These are phyloP conservation scores for Actinomortierella wolfii DNA, from an alignment of 371 early-diverging fungal species.

Conservation along the genomic window DNA sequence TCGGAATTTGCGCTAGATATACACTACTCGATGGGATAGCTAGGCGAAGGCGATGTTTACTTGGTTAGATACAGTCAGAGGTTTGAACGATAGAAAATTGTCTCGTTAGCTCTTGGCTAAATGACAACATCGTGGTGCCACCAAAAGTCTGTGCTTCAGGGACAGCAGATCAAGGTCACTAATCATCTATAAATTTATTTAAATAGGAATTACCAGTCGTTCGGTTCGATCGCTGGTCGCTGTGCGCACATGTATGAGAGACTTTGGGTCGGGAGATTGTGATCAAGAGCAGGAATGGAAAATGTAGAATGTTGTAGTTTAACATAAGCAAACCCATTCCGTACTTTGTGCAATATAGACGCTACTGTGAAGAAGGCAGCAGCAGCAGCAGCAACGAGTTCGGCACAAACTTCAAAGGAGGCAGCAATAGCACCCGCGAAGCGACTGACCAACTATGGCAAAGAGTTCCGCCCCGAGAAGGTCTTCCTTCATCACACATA, in stretches of 20 bases:
- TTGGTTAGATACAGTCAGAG: no score
- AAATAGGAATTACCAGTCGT: conserved; percentile 26
- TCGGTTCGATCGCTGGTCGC: conserved; percentile 25
- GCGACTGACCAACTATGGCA: conserved; percentile 45
- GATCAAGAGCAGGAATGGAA: no score
- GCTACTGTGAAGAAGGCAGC: conserved; percentile 21
- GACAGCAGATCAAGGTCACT: no score
- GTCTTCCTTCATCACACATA: conserved; percentile 59
- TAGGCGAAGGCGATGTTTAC: no score
- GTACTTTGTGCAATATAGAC: conserved; percentile 5
- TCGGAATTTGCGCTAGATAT: no score
- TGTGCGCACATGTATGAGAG: conserved; percentile 30
- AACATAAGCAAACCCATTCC: no score
- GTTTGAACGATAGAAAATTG: no score
- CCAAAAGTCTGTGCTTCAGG: no score
- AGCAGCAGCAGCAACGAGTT: conserved; percentile 15
- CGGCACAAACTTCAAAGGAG: conserved; percentile 11
- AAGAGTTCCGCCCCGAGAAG: conserved; percentile 41
- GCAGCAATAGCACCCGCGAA: conserved; percentile 17
- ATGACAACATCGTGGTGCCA: no score
- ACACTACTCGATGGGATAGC: no score
- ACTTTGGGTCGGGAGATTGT: neutral
- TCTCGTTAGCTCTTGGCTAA: no score
- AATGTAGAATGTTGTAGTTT: no score
- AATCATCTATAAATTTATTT: neutral